phyloP scores from a whole-genome alignment of 2,329 filamentous ascomycete genomes.

The Fusarium incarnatum region DNA sequence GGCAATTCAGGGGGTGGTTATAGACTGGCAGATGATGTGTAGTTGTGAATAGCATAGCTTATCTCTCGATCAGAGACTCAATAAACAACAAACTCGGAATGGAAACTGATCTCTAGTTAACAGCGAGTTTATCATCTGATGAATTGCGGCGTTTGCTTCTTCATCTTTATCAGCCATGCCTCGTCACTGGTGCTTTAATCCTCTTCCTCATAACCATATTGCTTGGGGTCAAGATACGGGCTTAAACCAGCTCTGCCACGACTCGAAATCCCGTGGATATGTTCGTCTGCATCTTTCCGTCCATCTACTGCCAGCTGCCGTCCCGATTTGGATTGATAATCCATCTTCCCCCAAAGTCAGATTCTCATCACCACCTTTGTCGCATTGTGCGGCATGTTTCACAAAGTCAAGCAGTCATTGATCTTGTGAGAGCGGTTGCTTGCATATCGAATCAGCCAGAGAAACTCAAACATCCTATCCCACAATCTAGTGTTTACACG shows the following conservation, averaged over 20 bases:
- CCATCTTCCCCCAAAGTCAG: neutral
- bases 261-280: neutral
- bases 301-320: neutral
- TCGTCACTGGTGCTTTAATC: neutral
- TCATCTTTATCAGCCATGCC: neutral
- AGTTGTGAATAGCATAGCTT: neutral
- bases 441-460: slow-evolving; percentile 6
- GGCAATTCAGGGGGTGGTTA: neutral
- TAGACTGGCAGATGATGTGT: neutral
- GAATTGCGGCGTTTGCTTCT: neutral
- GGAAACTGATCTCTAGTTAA: neutral
- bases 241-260: neutral
- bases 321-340: neutral
- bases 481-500: neutral
- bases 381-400: neutral
- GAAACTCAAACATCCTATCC: neutral
- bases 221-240: neutral
- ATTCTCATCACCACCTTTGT: neutral
- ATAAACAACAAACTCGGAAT: neutral
- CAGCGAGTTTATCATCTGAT: neutral
- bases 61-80: neutral
- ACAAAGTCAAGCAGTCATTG: slow-evolving; percentile 6
- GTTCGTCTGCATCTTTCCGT: slow-evolving; percentile 12
- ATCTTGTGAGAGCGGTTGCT: slow-evolving; percentile 19
- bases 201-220: neutral